Percentiles rank a stretch among this genome's conserved stretches.
phyloP scores from a whole-genome alignment of 345 rosid species.

The Linum lewisii region DNA sequence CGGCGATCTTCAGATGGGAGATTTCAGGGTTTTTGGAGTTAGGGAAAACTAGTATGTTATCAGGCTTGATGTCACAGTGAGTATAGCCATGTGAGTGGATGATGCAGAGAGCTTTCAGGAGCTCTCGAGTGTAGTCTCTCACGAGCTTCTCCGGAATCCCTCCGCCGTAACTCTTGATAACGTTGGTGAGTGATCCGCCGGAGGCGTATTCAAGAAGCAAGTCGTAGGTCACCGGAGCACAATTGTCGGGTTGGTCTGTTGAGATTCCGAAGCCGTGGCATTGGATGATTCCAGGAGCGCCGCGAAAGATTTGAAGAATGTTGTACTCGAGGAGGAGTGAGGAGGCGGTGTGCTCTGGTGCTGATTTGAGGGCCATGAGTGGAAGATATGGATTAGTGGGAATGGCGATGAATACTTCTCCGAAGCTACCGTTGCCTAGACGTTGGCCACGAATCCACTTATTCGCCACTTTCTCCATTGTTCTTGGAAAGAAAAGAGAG shows the following conservation, averaged over 20 bases:
- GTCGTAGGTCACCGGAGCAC: too few relatives aligned
- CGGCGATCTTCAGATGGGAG: background rate
- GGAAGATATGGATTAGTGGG: too few relatives aligned
- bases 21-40: background rate
- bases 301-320: background rate
- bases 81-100: background rate
- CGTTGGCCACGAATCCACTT: too few relatives aligned
- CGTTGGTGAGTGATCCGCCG: background rate
- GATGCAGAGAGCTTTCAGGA: background rate
- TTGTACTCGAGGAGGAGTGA: too few relatives aligned
- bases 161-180: background rate
- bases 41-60: background rate
- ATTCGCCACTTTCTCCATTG: too few relatives aligned
- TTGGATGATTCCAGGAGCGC: background rate
- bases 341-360: too few relatives aligned
- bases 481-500: too few relatives aligned
- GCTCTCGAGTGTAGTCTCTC: background rate
- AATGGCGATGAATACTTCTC: too few relatives aligned
- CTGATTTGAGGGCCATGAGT: too few relatives aligned
- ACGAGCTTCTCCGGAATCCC: background rate
- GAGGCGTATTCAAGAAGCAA: slow-evolving; percentile 1
- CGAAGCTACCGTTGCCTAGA: too few relatives aligned
- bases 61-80: too few relatives aligned
- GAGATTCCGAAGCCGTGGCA: background rate
- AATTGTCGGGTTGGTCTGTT: background rate